Evolutionary conservation across 352 stramenopile species (phyloP).

Genomic region (Phytophthora sojae): DNA sequence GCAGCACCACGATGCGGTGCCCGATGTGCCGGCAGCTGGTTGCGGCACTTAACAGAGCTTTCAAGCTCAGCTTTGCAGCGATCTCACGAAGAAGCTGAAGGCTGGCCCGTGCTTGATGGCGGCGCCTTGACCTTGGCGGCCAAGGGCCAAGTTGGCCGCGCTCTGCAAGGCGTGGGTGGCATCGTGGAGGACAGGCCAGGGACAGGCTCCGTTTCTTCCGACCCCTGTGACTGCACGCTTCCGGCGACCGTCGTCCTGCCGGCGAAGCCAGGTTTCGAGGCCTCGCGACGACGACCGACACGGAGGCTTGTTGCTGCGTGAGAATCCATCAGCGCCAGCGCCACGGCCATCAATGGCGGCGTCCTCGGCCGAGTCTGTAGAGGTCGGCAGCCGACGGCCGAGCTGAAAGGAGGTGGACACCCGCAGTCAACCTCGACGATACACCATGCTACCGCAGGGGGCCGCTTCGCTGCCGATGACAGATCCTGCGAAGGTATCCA

Average conservation of each 20-base stretch:
- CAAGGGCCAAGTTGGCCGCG: too few species aligned
- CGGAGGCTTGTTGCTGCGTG: too few species aligned
- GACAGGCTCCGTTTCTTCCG: slow-evolving; percentile 19
- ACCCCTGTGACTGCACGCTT: not conserved
- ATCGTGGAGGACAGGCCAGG: not conserved
- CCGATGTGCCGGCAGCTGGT: not conserved
- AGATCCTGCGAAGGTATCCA: not conserved
- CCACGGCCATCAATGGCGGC: too few species aligned
- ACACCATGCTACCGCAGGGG: too few species aligned
- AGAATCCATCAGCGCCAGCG: too few species aligned
- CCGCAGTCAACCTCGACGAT: not conserved
- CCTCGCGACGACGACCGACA: slow-evolving; percentile 1
- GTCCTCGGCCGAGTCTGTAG: not conserved
- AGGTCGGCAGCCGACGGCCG: not conserved
- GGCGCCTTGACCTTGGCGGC: not conserved
- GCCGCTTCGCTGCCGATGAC: not conserved
- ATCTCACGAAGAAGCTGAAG: not conserved
- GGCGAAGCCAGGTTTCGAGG: not conserved
- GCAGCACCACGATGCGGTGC: slow-evolving; percentile 1
- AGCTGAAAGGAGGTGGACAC: not conserved
- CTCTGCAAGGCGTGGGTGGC: too few species aligned
- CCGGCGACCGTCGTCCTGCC: not conserved
- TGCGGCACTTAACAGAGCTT: slow-evolving; percentile 13
- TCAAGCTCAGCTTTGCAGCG: slow-evolving; percentile 1
- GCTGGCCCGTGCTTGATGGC: not conserved